Base-by-base conservation (phyloP, 768 basidiomycete genomes). In the Pleurotus eryngii region DNA sequence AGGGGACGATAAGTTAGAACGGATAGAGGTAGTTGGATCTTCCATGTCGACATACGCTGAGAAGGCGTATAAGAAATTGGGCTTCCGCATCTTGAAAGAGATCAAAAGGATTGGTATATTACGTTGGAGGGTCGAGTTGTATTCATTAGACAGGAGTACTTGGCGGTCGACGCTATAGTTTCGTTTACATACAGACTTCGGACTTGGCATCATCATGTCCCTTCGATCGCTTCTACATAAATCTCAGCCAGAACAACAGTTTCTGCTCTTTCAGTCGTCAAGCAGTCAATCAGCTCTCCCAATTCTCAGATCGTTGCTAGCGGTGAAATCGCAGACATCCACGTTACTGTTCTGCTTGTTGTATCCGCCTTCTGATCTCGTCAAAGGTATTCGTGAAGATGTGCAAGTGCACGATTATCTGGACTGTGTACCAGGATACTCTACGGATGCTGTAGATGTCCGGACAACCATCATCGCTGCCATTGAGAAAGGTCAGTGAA, bases 261-360 rank as follows among this genome's bases (percentile, higher is more conserved):
- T 57, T 15, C 6, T 59, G 12, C 53, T 55, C 9, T 30, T 51
- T 14, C 60, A 53, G 27, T 63, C 55, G 22, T 45, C 63, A 57
- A 60, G 54, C 51, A 56, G 59, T 54, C 51, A 60, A 53, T 39
- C 57, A 58, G 63, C 22, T 24, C 60, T 88, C 43, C 82, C 86
- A 8, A 64, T 89, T 30, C 72, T 89, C 11, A 77, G 79, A 30
- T 73, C 71, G 46, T 55, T 86, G 18, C 64, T 84, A 50, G 60
- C 69, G 53, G 35, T 61, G 58, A 56, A 61, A 64, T 58, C 61
- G 54, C 60, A 51, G 57, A 63, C 12, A 60, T 56, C 55, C 60
- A 64, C 59, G 59, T 58, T 74, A 26, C 66, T 89, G 47, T 82
- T 89, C 58, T 84, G 79, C 65, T 70, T 86, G 50, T 77, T 88